phyloP scores from a whole-genome alignment of 1,284 basidiomycete genomes.

The Fomitiporia mediterranea region DNA sequence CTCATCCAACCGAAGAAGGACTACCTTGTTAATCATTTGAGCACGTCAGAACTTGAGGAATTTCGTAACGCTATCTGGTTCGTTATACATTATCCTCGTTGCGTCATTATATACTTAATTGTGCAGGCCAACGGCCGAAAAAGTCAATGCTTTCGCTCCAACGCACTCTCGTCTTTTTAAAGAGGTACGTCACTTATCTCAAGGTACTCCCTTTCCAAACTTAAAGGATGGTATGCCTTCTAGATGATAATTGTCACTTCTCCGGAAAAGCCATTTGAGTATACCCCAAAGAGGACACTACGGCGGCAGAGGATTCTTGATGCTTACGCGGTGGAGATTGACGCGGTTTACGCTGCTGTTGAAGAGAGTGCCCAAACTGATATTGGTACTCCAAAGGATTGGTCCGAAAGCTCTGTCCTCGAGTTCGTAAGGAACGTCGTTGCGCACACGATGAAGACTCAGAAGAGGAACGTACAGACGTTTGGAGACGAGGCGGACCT shows the following conservation, averaged over 20 bases:
- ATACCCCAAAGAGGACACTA: constrained; percentile 34
- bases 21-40: neutral
- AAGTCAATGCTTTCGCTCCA: constrained; percentile 28
- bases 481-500: constrained; percentile 23
- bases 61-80: constrained; percentile 14
- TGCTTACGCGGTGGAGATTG: constrained; percentile 32
- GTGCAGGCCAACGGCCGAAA: constrained; percentile 26
- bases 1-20: constrained; percentile 34
- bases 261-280: constrained; percentile 21
- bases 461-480: too few relatives aligned
- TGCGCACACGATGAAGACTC: constrained; percentile 8
- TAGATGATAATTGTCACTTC: constrained; percentile 18
- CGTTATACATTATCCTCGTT: neutral
- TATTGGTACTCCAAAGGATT: constrained; percentile 12
- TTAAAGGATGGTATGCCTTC: too few relatives aligned
- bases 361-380: constrained; percentile 19
- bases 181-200: constrained; percentile 16
- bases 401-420: constrained; percentile 4
- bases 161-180: constrained; percentile 29
- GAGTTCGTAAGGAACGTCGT: constrained; percentile 19
- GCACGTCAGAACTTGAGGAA: neutral
- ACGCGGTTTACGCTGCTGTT: constrained; percentile 25
- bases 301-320: constrained; percentile 28
- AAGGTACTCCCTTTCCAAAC: neutral
- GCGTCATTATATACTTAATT: neutral